Conservation (phyloP, 2,329 filamentous ascomycete species). For the Bipolaris zeicola region DNA sequence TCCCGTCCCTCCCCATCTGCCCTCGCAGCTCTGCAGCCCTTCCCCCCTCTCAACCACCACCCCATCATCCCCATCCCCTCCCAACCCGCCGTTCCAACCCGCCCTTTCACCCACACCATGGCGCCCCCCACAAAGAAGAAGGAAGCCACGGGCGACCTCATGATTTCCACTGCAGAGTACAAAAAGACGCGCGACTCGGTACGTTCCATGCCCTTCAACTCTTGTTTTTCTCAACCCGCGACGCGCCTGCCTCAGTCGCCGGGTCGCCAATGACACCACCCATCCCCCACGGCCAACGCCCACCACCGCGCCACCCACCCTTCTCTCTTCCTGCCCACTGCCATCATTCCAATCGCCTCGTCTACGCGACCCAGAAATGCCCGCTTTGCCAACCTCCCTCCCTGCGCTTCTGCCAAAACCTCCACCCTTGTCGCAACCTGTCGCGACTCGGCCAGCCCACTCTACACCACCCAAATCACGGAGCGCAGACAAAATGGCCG, state of each 20-base stretch:
- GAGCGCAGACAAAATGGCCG: not conserved
- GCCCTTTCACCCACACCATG: constrained; percentile 27
- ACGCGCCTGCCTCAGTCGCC: constrained; percentile 24
- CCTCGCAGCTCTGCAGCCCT: constrained; percentile 5
- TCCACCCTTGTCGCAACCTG: not conserved
- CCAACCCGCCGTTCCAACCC: constrained; percentile 11
- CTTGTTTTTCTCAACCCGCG: constrained; percentile 15
- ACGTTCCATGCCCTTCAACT: constrained; percentile 51
- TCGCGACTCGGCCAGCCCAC: constrained; percentile 11
- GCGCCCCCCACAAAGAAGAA: constrained; percentile 35
- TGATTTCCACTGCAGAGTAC: constrained; percentile 74
- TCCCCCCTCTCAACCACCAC: constrained; percentile 5
- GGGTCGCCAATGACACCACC: constrained; percentile 12
- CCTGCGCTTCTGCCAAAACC: constrained; percentile 12
- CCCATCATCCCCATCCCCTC: constrained; percentile 10
- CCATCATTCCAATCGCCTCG: constrained; percentile 25
- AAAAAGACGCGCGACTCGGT: constrained; percentile 81
- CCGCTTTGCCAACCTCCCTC: constrained; percentile 3
- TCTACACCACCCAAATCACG: constrained; percentile 23
- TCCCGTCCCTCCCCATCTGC: not conserved
- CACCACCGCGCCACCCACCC: constrained; percentile 13
- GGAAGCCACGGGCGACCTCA: constrained; percentile 44
- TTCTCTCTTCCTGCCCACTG: not conserved
- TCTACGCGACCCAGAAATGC: constrained; percentile 31
- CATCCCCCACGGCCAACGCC: constrained; percentile 9